A percentile compares a stretch with the other conserved stretches of the same genome.
phyloP scores from a whole-genome alignment of 495 filamentous ascomycete species.

The Terfezia claveryi region DNA sequence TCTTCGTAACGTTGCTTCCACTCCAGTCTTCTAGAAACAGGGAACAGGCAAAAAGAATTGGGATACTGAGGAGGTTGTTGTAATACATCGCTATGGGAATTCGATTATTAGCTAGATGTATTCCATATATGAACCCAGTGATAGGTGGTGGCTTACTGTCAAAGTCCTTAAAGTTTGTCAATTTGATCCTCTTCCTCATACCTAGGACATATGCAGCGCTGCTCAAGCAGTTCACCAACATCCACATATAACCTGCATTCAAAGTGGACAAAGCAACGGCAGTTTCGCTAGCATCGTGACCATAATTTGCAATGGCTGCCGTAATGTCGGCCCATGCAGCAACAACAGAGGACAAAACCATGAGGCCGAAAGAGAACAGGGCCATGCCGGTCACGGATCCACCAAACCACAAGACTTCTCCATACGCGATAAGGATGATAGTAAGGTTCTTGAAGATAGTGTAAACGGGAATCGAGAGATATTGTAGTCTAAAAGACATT shows the following conservation, averaged over 20 bases:
- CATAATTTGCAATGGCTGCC: constrained; percentile 46
- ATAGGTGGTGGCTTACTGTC: constrained; percentile 49
- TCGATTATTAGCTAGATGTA: background rate
- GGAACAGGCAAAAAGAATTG: constrained; percentile 65
- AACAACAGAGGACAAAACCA: constrained; percentile 87
- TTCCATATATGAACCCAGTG: background rate
- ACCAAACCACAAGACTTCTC: constrained; percentile 97
- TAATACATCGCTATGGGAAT: constrained; percentile 76
- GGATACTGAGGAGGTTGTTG: constrained; percentile 96
- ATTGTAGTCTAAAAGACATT: constrained; percentile 37
- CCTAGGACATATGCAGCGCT: constrained; percentile 71
- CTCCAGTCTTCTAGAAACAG: constrained; percentile 85
- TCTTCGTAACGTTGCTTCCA: constrained; percentile 52
- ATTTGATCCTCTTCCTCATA: constrained; percentile 97
- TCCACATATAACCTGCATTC: constrained; percentile 95
- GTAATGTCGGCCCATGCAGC: constrained; percentile 97
- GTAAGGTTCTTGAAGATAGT: constrained; percentile 99
- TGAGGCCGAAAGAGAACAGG: constrained; percentile 87
- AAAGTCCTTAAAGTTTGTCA: constrained; percentile 99
- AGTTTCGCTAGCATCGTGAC: constrained; percentile 35
- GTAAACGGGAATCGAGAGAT: constrained; percentile 92
- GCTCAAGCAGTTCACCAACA: constrained; percentile 93
- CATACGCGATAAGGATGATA: constrained; percentile 95
- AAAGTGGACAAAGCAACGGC: constrained; percentile 63
- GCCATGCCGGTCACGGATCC: constrained; percentile 74